Base-by-base conservation (phyloP, 2,329 filamentous ascomycete species). In the Ramularia endophylla region DNA sequence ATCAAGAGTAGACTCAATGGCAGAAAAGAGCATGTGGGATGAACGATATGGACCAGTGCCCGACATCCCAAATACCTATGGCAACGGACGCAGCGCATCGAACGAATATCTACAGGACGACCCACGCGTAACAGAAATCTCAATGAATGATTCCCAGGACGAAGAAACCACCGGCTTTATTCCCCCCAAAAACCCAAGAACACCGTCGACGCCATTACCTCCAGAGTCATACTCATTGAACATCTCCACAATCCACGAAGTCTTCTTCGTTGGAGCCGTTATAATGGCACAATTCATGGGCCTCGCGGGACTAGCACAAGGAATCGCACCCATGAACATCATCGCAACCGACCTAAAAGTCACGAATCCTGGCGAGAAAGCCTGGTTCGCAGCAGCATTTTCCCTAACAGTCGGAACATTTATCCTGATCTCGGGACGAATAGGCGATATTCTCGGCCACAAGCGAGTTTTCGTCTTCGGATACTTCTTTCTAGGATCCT, bases 381-480 rank as follows among this genome's bases (percentile, higher is more conserved):
- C 65, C 8, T 70, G 67, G 67, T 63, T 68, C 42, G 59, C 66
- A 37, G 65, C 67, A 9, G 64, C 58, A 5, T 71, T 65, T 56
- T 59, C 55, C 34, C 53, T 69, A 32, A 68, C 67, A 1, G 63
- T 67, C 12, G 67, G 67, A 22, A 68, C 66, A 1, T 69, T 69
- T 48, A 69, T 70, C 36, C 58, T 70, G 17, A 64, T 68, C 8
- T 62, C 64, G 15, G 67, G 68, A 8, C 60, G 66, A 13, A 52
- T 68, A 39, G 67, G 67, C 27, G 67, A 69, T 39, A 64, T 66
- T 9, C 52, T 67, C 28, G 66, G 66, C 18, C 62, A 70, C 54
- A 65, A 66, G 47, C 51, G 58, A n/a, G 52, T 69, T 28, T 61
- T 68, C 30, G 55, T 59, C 17, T 56, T 66, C 38, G 66, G 66